phyloP scores from a whole-genome alignment of 495 filamentous ascomycete species.

The Sporormia fimetaria region DNA sequence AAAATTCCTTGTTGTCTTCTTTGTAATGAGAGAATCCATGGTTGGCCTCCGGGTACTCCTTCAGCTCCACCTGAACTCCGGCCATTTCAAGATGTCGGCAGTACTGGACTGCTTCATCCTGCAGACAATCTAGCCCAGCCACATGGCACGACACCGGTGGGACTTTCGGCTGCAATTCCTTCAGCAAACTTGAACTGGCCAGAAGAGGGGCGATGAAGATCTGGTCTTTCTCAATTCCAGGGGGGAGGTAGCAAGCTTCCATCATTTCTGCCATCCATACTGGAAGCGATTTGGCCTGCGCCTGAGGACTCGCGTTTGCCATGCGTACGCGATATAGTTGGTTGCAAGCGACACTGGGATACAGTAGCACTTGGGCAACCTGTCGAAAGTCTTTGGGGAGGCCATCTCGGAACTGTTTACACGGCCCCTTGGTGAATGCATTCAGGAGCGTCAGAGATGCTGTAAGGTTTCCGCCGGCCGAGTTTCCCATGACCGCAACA shows the following conservation, averaged over 20 bases:
- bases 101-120: not conserved
- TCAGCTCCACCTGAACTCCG: not conserved
- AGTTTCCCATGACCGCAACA: conserved; percentile 3
- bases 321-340: not conserved
- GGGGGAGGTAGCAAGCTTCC: not conserved
- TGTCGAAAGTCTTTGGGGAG: not conserved
- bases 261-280: conserved; percentile 1
- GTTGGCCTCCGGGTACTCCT: not conserved
- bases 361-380: not conserved
- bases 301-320: not conserved
- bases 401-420: not conserved
- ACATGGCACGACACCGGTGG: not conserved
- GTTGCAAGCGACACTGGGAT: not conserved
- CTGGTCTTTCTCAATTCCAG: not conserved
- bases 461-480: conserved; percentile 2
- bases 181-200: not conserved
- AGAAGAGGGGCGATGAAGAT: not conserved
- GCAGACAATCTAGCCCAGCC: conserved; percentile 1
- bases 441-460: not conserved
- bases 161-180: conserved; percentile 2
- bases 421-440: not conserved
- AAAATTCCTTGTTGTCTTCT: not conserved
- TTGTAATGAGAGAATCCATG: conserved; percentile 2
- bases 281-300: conserved; percentile 2
- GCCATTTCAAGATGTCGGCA: not conserved